These are phyloP conservation scores for Boletus rubroflammeus DNA, from an alignment of 768 basidiomycete species.

Conservation along the genomic window DNA sequence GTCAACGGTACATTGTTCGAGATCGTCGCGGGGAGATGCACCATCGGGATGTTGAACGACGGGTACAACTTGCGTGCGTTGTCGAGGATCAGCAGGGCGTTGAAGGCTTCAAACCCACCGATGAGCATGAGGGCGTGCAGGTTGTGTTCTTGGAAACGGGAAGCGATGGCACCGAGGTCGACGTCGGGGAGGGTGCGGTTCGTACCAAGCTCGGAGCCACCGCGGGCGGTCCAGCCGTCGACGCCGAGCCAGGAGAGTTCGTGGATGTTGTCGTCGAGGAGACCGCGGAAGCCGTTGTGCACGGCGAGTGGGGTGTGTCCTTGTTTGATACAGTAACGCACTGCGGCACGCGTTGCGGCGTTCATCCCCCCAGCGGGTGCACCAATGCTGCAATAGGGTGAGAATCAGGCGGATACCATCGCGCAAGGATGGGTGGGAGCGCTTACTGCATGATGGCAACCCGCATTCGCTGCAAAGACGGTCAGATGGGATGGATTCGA, in stretches of 20 bases:
- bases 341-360: constrained; percentile 92
- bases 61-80: constrained; percentile 81
- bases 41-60: constrained; percentile 92
- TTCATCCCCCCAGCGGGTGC: constrained; percentile 99
- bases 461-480: constrained; percentile 57
- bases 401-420: background rate
- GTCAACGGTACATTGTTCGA: constrained; percentile 98
- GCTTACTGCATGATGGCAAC: constrained; percentile 82
- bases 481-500: constrained; percentile 8
- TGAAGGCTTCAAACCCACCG: constrained; percentile 96
- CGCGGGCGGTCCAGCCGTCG: constrained; percentile 93
- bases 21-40: constrained; percentile 93
- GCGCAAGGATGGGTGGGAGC: background rate
- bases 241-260: constrained; percentile 95
- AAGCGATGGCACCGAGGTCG: constrained; percentile 85
- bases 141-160: constrained; percentile 84
- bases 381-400: constrained; percentile 59
- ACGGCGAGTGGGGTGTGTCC: constrained; percentile 92
- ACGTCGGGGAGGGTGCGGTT: constrained; percentile 84
- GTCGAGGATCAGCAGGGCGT: constrained; percentile 71
- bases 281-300: constrained; percentile 93
- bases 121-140: constrained; percentile 83
- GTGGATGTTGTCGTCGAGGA: constrained; percentile 83
- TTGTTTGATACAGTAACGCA: constrained; percentile 87
- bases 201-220: constrained; percentile 96